These are phyloP conservation scores for Beverwykella pulmonaria DNA, from an alignment of 495 filamentous ascomycete species.

Conservation along the genomic window DNA sequence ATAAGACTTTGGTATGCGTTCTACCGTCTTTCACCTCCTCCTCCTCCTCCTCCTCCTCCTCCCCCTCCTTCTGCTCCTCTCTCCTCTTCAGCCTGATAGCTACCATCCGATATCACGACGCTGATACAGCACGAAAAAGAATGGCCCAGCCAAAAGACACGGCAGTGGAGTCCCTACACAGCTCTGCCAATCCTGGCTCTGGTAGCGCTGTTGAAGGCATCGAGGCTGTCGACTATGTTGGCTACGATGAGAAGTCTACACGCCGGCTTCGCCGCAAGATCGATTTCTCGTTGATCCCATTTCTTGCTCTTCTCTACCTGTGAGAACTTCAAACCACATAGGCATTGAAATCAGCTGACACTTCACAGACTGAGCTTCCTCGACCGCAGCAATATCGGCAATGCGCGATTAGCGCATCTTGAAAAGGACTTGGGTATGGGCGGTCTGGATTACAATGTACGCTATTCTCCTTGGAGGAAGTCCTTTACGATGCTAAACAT, in stretches of 20 bases:
- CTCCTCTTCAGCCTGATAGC: too few relatives aligned
- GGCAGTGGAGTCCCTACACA: not conserved
- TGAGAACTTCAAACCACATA: constrained; percentile 1
- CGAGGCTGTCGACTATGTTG: not conserved
- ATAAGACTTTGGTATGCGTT: not conserved
- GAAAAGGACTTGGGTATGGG: constrained; percentile 30
- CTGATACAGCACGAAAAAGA: not conserved
- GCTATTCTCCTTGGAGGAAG: not conserved
- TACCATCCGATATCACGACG: not conserved
- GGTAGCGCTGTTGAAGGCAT: not conserved
- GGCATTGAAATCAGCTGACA: not conserved
- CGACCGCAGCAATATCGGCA: constrained; percentile 41
- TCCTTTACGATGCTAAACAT: not conserved
- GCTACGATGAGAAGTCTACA: constrained; percentile 23
- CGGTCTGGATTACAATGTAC: constrained; percentile 32
- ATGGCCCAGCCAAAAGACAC: not conserved
- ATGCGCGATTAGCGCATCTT: constrained; percentile 37
- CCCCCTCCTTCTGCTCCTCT: too few relatives aligned
- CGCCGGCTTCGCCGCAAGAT: constrained; percentile 29
- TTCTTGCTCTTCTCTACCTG: constrained; percentile 33
- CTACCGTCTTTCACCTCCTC: not conserved
- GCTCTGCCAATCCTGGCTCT: too few relatives aligned
- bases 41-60: not conserved
- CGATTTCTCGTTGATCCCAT: constrained; percentile 30
- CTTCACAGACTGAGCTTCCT: constrained; percentile 36